phyloP scores from a whole-genome alignment of 108 stramenopile genomes.

The Cyclotella baltica region DNA sequence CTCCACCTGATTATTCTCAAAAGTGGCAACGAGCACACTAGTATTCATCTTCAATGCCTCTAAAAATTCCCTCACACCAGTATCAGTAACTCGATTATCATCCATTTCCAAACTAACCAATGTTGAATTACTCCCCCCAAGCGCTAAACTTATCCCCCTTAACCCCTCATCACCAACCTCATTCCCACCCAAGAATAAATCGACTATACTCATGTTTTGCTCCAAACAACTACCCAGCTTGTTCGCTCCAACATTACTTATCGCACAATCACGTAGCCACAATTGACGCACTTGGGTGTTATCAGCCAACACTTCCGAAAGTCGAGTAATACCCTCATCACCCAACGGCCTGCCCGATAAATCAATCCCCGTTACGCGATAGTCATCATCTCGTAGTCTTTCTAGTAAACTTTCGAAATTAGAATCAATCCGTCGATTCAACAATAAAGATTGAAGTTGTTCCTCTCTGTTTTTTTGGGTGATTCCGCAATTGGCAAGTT shows the following conservation, averaged over 20 bases:
- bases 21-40: slow-evolving; percentile 45
- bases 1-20: slow-evolving; percentile 46
- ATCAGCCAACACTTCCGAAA: slow-evolving; percentile 38
- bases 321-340: slow-evolving; percentile 14
- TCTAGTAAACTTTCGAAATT: slow-evolving; percentile 44
- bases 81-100: slow-evolving; percentile 47
- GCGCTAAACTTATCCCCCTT: slow-evolving; percentile 29
- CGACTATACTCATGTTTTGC: slow-evolving; percentile 53
- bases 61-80: slow-evolving; percentile 58
- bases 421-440: slow-evolving; percentile 35
- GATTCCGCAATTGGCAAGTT: slow-evolving; percentile 25
- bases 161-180: slow-evolving; percentile 42
- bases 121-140: slow-evolving; percentile 44
- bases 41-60: slow-evolving; percentile 54
- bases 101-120: slow-evolving; percentile 48
- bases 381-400: slow-evolving; percentile 47
- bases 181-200: slow-evolving; percentile 49
- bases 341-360: slow-evolving; percentile 37
- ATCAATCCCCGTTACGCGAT: slow-evolving; percentile 42
- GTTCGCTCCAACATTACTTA: slow-evolving; percentile 39
- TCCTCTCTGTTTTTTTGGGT: background rate
- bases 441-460: slow-evolving; percentile 32
- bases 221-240: slow-evolving; percentile 47
- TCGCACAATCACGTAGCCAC: slow-evolving; percentile 38
- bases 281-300: slow-evolving; percentile 51